Evolutionary conservation across 2,329 filamentous ascomycete genomes (phyloP), one percentile per base, ranked within the genome.

Genomic region (Colletotrichum tamarilloi): DNA sequence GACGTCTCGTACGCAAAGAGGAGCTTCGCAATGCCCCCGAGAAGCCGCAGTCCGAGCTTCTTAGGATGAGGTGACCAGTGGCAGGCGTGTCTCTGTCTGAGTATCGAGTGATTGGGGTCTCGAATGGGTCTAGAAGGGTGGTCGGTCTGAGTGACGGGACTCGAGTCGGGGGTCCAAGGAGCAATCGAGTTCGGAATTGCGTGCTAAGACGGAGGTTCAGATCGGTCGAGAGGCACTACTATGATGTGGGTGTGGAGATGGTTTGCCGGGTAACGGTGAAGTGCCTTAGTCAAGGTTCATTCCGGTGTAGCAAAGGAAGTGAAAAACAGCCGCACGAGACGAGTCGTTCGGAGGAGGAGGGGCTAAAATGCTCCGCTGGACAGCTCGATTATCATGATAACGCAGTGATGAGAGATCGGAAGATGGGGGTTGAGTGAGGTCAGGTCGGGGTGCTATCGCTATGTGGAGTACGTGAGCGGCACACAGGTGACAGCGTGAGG

Each of bases 351-450:
- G 30, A 26, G 49, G 56, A 57, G 46, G 49, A 30, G 32, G 49
- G 65, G 62, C 67, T 71, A 57, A 57, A 35, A 49, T 38, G 62
- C 60, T 62, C 60, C 24, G 71, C 38, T 30, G 55, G 35, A 58
- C 46, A 71, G 62, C 62, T 74, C 59, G 72, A 59, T 63, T 74
- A 68, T 74, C 68, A 73, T 72, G 68, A 72, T 68, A 72, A 62
- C 57, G 67, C 67, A 62, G 57, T 53, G 68, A 68, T 74, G 72
- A 24, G 56, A 68, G 57, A 52, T 72, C 63, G 53, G 63, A 52
- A 68, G 70, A 69, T 64, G 70, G 66, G 53, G 66, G 42, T 73
- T 59, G 69, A 60, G 6, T 67, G 69, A 72, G 64, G 63, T 67
- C 35, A 32, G 26, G 70, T 69, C 70, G 72, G 42, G 63, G 68